These are phyloP conservation scores for Myxozyma kluyveri DNA, from an alignment of 805 yeast species.

Conservation along the genomic window DNA sequence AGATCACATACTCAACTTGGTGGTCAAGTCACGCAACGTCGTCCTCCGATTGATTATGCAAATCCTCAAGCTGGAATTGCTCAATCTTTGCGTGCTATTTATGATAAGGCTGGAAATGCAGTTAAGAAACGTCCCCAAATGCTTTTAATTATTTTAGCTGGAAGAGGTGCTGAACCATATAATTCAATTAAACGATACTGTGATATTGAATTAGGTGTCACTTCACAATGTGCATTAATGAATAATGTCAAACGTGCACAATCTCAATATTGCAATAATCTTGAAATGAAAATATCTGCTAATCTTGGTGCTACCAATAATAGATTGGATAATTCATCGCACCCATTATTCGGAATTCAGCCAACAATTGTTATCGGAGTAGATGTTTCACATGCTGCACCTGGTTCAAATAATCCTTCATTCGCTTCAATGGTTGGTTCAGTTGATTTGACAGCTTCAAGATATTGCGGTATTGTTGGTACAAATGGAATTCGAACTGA, in stretches of 20 bases:
- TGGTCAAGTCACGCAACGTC: constrained; percentile 5
- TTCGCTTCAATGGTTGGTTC: constrained; percentile 21
- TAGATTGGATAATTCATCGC: constrained; percentile 25
- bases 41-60: constrained; percentile 22
- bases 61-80: constrained; percentile 10
- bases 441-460: constrained; percentile 12
- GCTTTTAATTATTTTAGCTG: constrained; percentile 33
- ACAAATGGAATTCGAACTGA: constrained; percentile 17
- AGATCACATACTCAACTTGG: constrained; percentile 13
- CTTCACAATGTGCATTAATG: constrained; percentile 36
- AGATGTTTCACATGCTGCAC: constrained; percentile 38
- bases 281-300: constrained; percentile 38
- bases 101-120: constrained; percentile 25
- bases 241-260: constrained; percentile 35
- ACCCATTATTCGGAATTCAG: constrained; percentile 26
- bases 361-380: constrained; percentile 35
- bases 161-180: constrained; percentile 33
- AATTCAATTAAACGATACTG: constrained; percentile 34
- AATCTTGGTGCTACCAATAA: constrained; percentile 39
- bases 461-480: constrained; percentile 19
- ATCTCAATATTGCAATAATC: constrained; percentile 38
- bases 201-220: constrained; percentile 36
- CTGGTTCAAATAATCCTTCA: constrained; percentile 25
- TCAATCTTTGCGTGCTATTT: constrained; percentile 2
- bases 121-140: constrained; percentile 30